Conservation (phyloP, 139 green algal species). For the Closterium sp. region DNA sequence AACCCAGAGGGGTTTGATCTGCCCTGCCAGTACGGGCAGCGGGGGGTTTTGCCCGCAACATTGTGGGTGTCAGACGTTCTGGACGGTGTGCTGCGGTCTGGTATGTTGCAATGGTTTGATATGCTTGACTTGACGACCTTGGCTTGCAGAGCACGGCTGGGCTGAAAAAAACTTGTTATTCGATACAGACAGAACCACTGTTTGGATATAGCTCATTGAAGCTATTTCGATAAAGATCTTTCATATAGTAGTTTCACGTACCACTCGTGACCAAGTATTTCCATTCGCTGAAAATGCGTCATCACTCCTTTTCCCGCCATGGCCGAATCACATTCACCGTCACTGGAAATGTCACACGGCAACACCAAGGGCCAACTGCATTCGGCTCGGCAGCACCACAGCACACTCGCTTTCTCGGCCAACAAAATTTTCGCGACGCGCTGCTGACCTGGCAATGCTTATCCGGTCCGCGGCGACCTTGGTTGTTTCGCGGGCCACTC, state of each 20-base stretch:
- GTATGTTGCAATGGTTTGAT: background rate
- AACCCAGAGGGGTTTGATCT: background rate
- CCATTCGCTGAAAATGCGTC: background rate
- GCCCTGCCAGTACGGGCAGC: background rate
- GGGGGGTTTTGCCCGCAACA: too few relatives aligned
- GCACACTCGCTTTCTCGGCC: background rate
- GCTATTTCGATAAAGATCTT: too few relatives aligned
- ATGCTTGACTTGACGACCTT: background rate
- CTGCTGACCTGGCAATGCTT: background rate
- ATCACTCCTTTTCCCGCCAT: too few relatives aligned
- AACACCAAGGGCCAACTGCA: background rate
- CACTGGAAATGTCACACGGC: background rate
- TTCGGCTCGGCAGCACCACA: background rate
- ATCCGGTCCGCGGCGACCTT: background rate
- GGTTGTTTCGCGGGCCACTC: background rate
- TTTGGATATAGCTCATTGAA: background rate
- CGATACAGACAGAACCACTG: background rate
- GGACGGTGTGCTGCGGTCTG: background rate
- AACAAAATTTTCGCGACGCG: background rate
- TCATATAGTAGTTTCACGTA: too few relatives aligned
- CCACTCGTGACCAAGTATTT: background rate
- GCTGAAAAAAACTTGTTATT: background rate
- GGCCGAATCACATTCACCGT: background rate
- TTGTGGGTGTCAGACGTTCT: background rate
- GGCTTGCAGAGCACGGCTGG: background rate